phyloP scores from a whole-genome alignment of 306 rosid species.

The Cajanus cajan region DNA sequence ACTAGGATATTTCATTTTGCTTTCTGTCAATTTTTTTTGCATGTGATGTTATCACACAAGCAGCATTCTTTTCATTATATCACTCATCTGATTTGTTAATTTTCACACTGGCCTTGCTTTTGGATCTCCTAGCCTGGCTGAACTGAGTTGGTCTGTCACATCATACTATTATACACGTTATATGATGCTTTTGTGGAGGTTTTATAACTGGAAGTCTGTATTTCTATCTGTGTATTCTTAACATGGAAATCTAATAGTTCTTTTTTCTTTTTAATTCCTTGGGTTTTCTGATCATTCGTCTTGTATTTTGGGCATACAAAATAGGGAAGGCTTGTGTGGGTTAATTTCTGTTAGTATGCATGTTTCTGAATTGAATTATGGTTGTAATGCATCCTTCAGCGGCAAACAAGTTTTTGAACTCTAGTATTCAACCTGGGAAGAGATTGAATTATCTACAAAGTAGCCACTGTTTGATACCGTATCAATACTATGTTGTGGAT shows the following conservation, averaged over 20 bases:
- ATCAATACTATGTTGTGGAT: background rate
- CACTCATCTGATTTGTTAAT: slow-evolving; percentile 5
- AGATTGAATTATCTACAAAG: background rate
- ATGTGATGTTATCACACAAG: slow-evolving; percentile 11
- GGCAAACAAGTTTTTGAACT: slow-evolving; percentile 10
- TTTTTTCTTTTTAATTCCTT: background rate
- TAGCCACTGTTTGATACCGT: background rate
- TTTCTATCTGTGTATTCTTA: background rate
- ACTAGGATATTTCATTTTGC: background rate
- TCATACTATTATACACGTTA: background rate
- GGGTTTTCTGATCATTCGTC: background rate
- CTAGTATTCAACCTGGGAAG: no score
- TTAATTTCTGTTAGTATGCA: background rate
- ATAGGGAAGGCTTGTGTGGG: background rate
- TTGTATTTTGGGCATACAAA: slow-evolving; percentile 15
- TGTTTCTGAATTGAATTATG: background rate
- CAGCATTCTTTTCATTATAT: background rate
- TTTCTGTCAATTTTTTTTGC: slow-evolving; percentile 16
- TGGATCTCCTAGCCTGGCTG: slow-evolving; percentile 3
- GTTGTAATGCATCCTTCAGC: background rate
- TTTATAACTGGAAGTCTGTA: background rate
- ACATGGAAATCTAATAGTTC: background rate
- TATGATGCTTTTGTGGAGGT: background rate
- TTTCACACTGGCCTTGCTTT: background rate
- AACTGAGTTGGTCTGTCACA: slow-evolving; percentile 1